Evolutionary conservation across 1,284 basidiomycete species (phyloP).

Genomic region (Ceratobasidium theobromae): DNA sequence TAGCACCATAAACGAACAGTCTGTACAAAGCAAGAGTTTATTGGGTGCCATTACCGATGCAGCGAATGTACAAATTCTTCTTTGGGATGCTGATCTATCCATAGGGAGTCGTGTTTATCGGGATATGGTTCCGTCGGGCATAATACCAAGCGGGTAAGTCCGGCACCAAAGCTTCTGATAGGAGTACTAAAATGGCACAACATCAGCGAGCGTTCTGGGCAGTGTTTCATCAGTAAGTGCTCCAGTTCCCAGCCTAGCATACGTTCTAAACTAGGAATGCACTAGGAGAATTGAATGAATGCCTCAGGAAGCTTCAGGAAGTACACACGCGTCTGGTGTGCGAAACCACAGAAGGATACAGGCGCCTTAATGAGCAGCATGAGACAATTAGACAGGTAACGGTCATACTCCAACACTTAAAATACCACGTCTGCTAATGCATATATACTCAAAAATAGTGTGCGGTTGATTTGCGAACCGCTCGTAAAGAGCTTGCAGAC

Average conservation of each 20-base stretch:
- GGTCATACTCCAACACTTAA: not conserved
- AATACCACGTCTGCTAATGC: not conserved
- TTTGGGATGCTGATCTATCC: not conserved
- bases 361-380: not conserved
- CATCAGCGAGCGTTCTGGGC: not conserved
- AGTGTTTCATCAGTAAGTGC: slow-evolving; percentile 1
- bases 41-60: not conserved
- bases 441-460: not conserved
- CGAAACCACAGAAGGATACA: not conserved
- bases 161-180: not conserved
- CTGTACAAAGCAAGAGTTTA: not conserved
- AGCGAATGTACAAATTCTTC: not conserved
- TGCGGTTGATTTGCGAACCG: not conserved
- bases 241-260: too few relatives aligned
- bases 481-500: slow-evolving; percentile 11
- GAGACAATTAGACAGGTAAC: not conserved
- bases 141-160: not conserved
- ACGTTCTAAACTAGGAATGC: too few relatives aligned
- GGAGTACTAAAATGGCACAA: not conserved
- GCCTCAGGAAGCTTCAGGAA: not conserved
- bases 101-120: not conserved
- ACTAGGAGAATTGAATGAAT: not conserved
- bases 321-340: not conserved
- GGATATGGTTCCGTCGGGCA: not conserved
- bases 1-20: not conserved